Evolutionary conservation across 148 eudicot genomes (phyloP).

Genomic region (Cornus kousa): DNA sequence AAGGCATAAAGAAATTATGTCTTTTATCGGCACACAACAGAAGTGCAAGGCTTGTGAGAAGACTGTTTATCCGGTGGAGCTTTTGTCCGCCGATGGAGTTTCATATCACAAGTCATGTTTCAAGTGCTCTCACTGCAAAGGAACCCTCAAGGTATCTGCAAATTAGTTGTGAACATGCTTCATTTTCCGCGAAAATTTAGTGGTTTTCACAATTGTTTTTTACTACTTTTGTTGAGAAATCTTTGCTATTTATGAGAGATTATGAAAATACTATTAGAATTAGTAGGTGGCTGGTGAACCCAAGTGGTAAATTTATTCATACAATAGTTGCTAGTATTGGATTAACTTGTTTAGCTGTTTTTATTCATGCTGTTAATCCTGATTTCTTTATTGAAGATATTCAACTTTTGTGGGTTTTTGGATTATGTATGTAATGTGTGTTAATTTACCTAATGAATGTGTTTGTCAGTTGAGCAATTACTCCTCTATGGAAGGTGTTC

Average conservation of each 20-base stretch:
- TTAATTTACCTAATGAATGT: conserved; percentile 7
- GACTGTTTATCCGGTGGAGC: conserved; percentile 83
- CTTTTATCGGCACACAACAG: conserved; percentile 76
- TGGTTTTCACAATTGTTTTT: not conserved
- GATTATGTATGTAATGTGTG: not conserved
- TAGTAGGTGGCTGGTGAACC: not conserved
- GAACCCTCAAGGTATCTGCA: conserved; percentile 58
- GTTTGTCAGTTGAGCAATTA: conserved; percentile 66
- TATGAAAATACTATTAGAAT: not conserved
- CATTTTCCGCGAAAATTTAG: not conserved
- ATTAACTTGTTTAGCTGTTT: not conserved
- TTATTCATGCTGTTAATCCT: not conserved
- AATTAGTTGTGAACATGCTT: not conserved
- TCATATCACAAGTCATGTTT: conserved; percentile 82
- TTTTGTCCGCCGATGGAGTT: conserved; percentile 74
- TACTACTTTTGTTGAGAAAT: not conserved
- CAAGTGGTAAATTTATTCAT: not conserved
- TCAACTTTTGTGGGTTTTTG: not conserved
- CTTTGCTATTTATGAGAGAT: not conserved
- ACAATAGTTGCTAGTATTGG: too few species aligned
- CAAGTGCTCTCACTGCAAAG: conserved; percentile 85
- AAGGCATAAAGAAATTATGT: conserved; percentile 32
- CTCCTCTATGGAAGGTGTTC: conserved; percentile 91
- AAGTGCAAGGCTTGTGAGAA: conserved; percentile 92
- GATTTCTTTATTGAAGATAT: not conserved